Conservation (phyloP, 139 green algal species). For the Protoeuglena noctilucae region DNA sequence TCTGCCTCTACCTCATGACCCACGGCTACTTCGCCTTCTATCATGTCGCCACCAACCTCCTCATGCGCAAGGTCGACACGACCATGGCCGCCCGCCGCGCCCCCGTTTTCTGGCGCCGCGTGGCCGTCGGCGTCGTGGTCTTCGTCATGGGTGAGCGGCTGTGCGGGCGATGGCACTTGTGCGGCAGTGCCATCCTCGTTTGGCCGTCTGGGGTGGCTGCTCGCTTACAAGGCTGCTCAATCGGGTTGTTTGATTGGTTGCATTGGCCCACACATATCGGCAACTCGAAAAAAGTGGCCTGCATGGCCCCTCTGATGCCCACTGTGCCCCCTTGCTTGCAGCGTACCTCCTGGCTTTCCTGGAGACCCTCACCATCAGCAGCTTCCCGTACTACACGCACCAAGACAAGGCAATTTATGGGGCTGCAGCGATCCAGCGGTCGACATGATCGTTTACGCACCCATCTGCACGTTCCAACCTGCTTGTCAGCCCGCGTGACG, state of each 20-base stretch:
- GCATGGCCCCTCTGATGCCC: too few species aligned
- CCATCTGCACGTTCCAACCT: too few species aligned
- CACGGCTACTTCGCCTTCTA: slow-evolving; percentile 99
- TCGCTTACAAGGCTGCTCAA: not conserved
- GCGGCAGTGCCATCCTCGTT: not conserved
- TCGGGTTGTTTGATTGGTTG: slow-evolving; percentile 8
- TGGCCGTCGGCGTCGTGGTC: not conserved
- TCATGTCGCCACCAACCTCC: slow-evolving; percentile 77
- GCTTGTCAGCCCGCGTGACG: too few species aligned
- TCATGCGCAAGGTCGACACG: slow-evolving; percentile 40
- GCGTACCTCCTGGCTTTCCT: slow-evolving; percentile 79
- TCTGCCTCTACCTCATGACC: slow-evolving; percentile 91
- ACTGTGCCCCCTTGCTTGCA: too few species aligned
- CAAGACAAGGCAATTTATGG: too few species aligned
- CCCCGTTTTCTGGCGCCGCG: not conserved
- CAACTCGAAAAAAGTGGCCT: not conserved
- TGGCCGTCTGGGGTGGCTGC: not conserved
- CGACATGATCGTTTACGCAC: too few species aligned
- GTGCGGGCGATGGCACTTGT: not conserved
- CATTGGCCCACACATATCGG: too few species aligned
- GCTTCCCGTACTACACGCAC: slow-evolving; percentile 85
- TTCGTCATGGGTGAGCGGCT: slow-evolving; percentile 1
- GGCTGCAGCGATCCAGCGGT: too few species aligned
- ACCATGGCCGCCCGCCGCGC: not conserved
- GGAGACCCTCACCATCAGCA: slow-evolving; percentile 88